Evolutionary conservation across 768 basidiomycete genomes (phyloP).

Genomic region (Serendipita vermifera): DNA sequence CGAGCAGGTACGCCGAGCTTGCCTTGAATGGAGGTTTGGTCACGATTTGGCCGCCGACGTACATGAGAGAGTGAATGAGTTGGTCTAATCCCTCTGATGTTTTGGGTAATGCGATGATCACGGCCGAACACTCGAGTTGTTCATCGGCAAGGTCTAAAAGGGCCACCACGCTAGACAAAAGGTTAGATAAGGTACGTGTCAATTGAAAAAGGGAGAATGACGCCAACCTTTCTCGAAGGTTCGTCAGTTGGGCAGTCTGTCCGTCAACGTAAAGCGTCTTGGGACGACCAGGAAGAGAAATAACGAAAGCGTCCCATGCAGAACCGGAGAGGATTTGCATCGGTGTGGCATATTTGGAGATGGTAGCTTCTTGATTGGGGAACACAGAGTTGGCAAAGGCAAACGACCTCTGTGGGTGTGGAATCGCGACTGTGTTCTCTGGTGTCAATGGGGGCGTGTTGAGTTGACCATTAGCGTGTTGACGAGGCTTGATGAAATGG

Average conservation of each 20-base stretch:
- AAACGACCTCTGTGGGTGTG: background rate
- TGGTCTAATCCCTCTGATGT: conserved; percentile 54
- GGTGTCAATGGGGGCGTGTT: conserved; percentile 72
- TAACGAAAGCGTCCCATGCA: conserved; percentile 64
- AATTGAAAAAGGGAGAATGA: background rate
- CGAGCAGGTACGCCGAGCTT: conserved; percentile 65
- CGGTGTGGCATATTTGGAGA: conserved; percentile 5
- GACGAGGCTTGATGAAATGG: conserved; percentile 14
- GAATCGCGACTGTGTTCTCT: conserved; percentile 42
- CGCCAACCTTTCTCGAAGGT: conserved; percentile 64
- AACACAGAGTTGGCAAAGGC: conserved; percentile 8
- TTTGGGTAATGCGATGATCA: conserved; percentile 70
- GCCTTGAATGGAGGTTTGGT: conserved; percentile 67
- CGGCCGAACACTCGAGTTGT: conserved; percentile 57
- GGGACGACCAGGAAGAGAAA: conserved; percentile 53
- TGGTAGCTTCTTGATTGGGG: background rate
- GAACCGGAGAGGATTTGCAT: conserved; percentile 27
- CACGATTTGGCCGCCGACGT: conserved; percentile 77
- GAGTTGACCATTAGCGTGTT: conserved; percentile 29
- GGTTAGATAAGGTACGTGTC: conserved; percentile 10
- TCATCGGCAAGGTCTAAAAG: conserved; percentile 82
- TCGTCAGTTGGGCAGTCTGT: conserved; percentile 66
- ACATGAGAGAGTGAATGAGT: conserved; percentile 81
- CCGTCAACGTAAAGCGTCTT: conserved; percentile 79
- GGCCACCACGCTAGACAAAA: conserved; percentile 54